phyloP scores from a whole-genome alignment of 192 early-diverging fungal species.

The Kappamyces sp. region DNA sequence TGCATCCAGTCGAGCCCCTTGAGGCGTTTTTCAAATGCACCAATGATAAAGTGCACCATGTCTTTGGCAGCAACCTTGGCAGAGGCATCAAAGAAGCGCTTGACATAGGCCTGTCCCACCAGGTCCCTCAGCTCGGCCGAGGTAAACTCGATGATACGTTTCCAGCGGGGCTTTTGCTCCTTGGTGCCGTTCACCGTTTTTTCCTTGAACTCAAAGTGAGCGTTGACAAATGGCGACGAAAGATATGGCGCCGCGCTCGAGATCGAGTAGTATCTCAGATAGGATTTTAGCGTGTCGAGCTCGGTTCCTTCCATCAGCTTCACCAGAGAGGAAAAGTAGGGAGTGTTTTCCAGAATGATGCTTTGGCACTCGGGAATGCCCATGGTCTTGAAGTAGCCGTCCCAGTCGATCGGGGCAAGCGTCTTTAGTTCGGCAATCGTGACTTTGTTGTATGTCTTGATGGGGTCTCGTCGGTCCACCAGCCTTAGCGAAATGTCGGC shows the following conservation, averaged over 20 bases:
- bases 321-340: background rate
- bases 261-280: background rate
- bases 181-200: background rate
- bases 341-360: constrained; percentile 4
- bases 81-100: background rate
- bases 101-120: background rate
- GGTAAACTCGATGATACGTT: background rate
- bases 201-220: constrained; percentile 8
- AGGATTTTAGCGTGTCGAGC: background rate
- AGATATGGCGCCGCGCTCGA: background rate
- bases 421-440: background rate
- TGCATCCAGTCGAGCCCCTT: constrained; percentile 14
- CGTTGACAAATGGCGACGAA: background rate
- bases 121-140: background rate
- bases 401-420: background rate
- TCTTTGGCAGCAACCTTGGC: constrained; percentile 10
- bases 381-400: background rate
- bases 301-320: no score
- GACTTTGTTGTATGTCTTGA: constrained; percentile 15
- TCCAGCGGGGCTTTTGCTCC: constrained; percentile 10
- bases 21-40: constrained; percentile 4
- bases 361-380: background rate
- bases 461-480: constrained; percentile 9
- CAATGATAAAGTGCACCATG: background rate
- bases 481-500: background rate